Conservation (phyloP, 2,329 filamentous ascomycete species). For the Trichoderma breve region DNA sequence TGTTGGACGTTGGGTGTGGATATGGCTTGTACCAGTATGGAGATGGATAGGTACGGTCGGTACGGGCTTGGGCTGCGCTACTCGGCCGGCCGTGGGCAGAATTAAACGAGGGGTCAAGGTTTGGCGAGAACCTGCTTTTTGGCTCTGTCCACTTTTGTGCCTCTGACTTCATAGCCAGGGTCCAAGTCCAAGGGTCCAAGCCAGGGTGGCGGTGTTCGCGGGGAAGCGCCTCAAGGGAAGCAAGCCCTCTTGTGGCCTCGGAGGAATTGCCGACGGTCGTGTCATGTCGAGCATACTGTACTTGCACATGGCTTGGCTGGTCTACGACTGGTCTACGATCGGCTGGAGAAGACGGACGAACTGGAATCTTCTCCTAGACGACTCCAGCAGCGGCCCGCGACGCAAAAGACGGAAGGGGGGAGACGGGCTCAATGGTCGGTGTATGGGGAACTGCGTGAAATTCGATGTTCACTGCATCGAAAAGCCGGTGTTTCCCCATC, state of each 20-base stretch:
- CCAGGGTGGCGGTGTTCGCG: conserved; percentile 19
- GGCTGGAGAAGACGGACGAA: neutral
- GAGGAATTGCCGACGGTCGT: neutral
- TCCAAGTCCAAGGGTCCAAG: conserved; percentile 14
- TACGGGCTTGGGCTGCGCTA: neutral
- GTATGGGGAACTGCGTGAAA: conserved; percentile 17
- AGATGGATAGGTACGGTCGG: neutral
- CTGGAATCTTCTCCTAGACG: neutral
- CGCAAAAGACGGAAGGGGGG: neutral
- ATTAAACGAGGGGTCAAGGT: conserved; percentile 17
- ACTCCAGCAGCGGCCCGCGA: neutral
- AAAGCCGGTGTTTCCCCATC: conserved; percentile 18
- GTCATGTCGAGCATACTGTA: neutral
- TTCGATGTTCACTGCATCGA: conserved; percentile 15
- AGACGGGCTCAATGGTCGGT: neutral
- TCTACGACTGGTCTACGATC: too few relatives aligned
- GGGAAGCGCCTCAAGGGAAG: conserved; percentile 10
- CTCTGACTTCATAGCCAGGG: conserved; percentile 19
- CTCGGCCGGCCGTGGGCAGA: neutral
- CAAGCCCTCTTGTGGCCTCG: neutral
- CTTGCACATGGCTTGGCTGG: neutral
- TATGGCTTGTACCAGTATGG: neutral
- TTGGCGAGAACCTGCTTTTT: conserved; percentile 18
- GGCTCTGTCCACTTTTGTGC: conserved; percentile 2
- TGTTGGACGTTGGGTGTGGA: conserved; percentile 2